phyloP scores from a whole-genome alignment of 169 alveolate genomes.

The Blepharisma undulans region DNA sequence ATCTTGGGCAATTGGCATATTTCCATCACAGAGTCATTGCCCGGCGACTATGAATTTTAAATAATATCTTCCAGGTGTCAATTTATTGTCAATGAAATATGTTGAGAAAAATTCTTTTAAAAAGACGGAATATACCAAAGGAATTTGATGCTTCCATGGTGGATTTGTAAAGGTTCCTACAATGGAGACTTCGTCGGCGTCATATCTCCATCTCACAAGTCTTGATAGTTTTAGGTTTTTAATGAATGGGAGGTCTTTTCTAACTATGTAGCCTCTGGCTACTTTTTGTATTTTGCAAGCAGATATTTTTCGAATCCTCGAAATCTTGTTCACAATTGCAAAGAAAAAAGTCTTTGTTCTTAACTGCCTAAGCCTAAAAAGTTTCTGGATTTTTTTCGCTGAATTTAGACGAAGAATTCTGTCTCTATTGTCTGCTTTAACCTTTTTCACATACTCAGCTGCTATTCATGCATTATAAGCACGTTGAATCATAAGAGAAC shows the following conservation, averaged over 20 bases:
- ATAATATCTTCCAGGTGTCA: constrained; percentile 25
- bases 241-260: constrained; percentile 15
- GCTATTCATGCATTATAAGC: background rate
- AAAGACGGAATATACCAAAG: background rate
- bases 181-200: constrained; percentile 1
- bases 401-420: background rate
- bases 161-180: constrained; percentile 33
- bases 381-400: background rate
- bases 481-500: background rate
- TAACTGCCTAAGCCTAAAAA: background rate
- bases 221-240: background rate
- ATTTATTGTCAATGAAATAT: constrained; percentile 7
- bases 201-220: constrained; percentile 23
- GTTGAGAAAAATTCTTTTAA: background rate
- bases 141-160: constrained; percentile 24
- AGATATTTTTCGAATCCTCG: constrained; percentile 18
- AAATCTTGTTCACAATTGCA: background rate
- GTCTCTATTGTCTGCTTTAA: background rate
- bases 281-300: constrained; percentile 28
- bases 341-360: background rate
- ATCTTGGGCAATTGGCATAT: background rate
- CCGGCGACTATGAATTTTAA: constrained; percentile 37
- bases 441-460: background rate
- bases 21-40: constrained; percentile 9
- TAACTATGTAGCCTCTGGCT: constrained; percentile 7